Percentiles rank a stretch among this genome's conserved stretches.
phyloP scores from a whole-genome alignment of 1,284 basidiomycete species.

The Mycocalia duriaeana region DNA sequence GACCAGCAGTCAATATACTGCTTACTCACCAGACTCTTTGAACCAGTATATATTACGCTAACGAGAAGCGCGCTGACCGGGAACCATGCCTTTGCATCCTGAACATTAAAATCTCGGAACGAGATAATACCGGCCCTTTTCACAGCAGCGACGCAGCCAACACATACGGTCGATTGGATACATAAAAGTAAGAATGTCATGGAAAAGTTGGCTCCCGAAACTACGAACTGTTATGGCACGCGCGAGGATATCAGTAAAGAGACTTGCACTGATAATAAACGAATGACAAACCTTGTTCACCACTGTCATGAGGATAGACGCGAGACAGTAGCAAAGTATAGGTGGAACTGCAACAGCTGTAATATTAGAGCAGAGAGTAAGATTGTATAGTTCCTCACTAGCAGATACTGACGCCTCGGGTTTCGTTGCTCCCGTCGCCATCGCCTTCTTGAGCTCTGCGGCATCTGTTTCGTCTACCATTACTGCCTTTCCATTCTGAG shows the following conservation, averaged over 20 bases:
- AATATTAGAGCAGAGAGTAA: neutral
- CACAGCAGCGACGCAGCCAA: constrained; percentile 67
- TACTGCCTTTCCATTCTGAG: constrained; percentile 12
- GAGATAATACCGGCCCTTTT: constrained; percentile 85
- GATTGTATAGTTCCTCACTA: constrained; percentile 31
- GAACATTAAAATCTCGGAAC: constrained; percentile 80
- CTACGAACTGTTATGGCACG: constrained; percentile 68
- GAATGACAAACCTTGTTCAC: constrained; percentile 80
- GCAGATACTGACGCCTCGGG: constrained; percentile 30
- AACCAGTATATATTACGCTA: constrained; percentile 95
- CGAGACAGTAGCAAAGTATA: constrained; percentile 87
- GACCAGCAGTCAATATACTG: neutral
- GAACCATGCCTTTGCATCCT: constrained; percentile 91
- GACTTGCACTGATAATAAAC: neutral
- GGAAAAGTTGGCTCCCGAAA: constrained; percentile 89
- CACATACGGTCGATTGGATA: constrained; percentile 88
- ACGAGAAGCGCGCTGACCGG: constrained; percentile 92
- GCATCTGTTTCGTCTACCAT: constrained; percentile 36
- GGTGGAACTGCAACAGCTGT: constrained; percentile 50
- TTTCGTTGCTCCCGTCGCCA: constrained; percentile 49
- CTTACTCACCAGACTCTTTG: constrained; percentile 83
- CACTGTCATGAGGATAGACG: constrained; percentile 96
- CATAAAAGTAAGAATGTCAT: constrained; percentile 96
- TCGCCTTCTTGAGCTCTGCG: constrained; percentile 57
- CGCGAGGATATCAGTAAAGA: neutral